phyloP scores from a whole-genome alignment of 768 basidiomycete species.

The Pleurotus platypus region DNA sequence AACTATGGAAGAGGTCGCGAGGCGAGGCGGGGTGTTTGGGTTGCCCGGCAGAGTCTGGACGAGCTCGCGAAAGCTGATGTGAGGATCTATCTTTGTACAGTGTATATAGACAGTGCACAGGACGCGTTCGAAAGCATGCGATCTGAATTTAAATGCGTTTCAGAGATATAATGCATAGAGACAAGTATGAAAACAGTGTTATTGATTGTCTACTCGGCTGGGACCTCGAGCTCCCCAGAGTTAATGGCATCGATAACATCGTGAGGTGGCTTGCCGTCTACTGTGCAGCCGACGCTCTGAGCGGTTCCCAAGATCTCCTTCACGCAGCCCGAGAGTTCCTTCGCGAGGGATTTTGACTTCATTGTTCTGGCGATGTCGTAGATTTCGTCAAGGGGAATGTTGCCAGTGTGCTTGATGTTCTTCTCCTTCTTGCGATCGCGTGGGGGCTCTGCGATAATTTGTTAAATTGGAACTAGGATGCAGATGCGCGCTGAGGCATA shows the following conservation, averaged over 20 bases:
- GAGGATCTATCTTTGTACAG: constrained; percentile 4
- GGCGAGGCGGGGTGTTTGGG: constrained; percentile 69
- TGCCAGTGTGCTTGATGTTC: constrained; percentile 98
- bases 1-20: constrained; percentile 63
- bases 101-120: no score
- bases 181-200: constrained; percentile 20
- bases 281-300: constrained; percentile 94
- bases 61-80: constrained; percentile 23
- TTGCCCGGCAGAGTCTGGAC: constrained; percentile 68
- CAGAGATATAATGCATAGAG: neutral
- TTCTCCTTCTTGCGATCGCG: constrained; percentile 99
- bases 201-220: constrained; percentile 65
- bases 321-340: constrained; percentile 81
- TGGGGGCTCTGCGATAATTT: constrained; percentile 71
- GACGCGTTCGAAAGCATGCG: no score
- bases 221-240: constrained; percentile 81
- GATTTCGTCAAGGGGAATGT: constrained; percentile 91
- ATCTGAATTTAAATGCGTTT: no score
- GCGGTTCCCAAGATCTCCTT: constrained; percentile 99
- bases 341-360: constrained; percentile 91
- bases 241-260: constrained; percentile 88
- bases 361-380: constrained; percentile 94
- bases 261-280: constrained; percentile 91
- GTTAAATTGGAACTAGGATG: constrained; percentile 17
- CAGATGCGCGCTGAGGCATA: constrained; percentile 21